Evolutionary conservation across 1,284 basidiomycete genomes (phyloP), one percentile per base, ranked within the genome.

Genomic region (Trichosporon coremiiforme): DNA sequence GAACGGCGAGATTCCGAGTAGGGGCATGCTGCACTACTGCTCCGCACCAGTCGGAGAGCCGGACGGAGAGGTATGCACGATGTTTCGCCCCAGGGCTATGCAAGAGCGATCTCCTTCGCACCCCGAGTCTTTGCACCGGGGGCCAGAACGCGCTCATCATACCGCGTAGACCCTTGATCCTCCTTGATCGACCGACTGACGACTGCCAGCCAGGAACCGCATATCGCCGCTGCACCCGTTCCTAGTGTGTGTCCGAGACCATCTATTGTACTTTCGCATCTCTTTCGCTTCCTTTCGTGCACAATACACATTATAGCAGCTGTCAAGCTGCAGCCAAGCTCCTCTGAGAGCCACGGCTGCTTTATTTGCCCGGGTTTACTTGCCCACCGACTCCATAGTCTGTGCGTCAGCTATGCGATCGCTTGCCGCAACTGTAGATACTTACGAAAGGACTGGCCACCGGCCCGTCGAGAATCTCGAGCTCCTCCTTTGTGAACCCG

Each of bases 381-480:
- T 17, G 57, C 85, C 85, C 8, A 87, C 86, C 5, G 86, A 87
- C 71, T 86, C 85, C 84, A 86, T 86, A 17, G 85, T 86, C 85
- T 86, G 70, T 55, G 66, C 35, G 63, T 64, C 38, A 64, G 63
- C 22, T 31, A 9, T 7, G n/a, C 17, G n/a, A n/a, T n/a, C n/a
- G n/a, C n/a, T n/a, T n/a, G n/a, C n/a, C n/a, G n/a, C n/a, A n/a
- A n/a, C n/a, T n/a, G n/a, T n/a, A n/a, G n/a, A n/a, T n/a, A 89
- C 91, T 86, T 77, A 93, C 91, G 68, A 84, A 84, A 1, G 83
- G 82, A 78, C 84, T 84, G 3, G 94, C 94, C 0, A 93, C 91
- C 0, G 93, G 91, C 6, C 92, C 91, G 80, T 97, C 96, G 22
- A 98, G 86, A 25, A 95, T 89, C 1, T 86, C 86, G 38, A 99